Base-by-base conservation (phyloP, 2,329 filamentous ascomycete genomes). In the Aspergillus unguis region DNA sequence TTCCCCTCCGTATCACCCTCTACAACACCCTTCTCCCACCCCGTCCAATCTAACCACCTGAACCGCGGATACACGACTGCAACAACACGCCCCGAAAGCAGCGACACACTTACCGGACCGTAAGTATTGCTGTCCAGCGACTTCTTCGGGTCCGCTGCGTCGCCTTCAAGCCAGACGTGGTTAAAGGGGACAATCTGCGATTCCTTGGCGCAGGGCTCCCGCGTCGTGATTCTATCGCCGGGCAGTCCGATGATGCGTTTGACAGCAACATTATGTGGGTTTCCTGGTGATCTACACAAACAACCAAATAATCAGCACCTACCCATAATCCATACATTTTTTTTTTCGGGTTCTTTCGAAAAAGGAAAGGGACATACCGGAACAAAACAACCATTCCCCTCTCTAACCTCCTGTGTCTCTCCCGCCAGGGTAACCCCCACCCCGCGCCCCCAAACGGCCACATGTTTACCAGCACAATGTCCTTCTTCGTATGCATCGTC, bases 131-230 rank as follows among this genome's bases (percentile, higher is more conserved):
- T 96, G 74, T 99, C 94, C 54, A 85, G 70, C 50, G 84, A 90
- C 62, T 82, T 82, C 46, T 81, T 79, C 62, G 83, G 81, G 63
- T 82, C 81, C 28, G 63, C 65, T 9, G 87, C 90, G 67, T 99
- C 94, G 1, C 94, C 94, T 69, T 97, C 92, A 1, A 99, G 84
- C 94, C 94, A 99, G 28, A 97, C 80, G 75, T 97, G 92, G 17
- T 90, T 90, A 57, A 80, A 80, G 4, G 92, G 92, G 25, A 99
- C 82, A 57, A 80, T 79, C 44, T 76, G 71, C 37, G 78, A 71
- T 10, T 59, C 59, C 17, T 63, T 65, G 75, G 82, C 79, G 65
- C 84, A 87, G 17, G 84, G 85, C 48, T 76, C 70, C 52, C 82
- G 79, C 37, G 88, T 87, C 50, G 76, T 78, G 29, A 97, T 83